Conservation (phyloP, 176 grass and related monocot genomes). For the Carex pumila region DNA sequence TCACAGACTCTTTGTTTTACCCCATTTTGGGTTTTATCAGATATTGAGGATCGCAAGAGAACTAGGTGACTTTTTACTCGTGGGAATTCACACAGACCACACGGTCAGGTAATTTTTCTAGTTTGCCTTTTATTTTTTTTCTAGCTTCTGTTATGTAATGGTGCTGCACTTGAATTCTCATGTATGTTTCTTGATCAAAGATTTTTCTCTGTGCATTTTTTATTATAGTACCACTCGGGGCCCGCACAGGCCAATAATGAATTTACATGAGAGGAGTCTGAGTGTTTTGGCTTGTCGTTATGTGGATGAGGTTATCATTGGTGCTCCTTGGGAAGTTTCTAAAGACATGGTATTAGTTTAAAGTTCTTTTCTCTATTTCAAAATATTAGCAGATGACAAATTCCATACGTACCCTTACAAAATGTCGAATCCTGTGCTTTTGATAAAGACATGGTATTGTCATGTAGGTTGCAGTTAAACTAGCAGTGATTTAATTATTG, state of each 20-base stretch:
- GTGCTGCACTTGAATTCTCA: not conserved
- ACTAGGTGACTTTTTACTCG: conserved; percentile 92
- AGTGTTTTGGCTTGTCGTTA: conserved; percentile 93
- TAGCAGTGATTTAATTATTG: not conserved
- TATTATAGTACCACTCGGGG: conserved; percentile 62
- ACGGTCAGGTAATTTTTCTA: conserved; percentile 63
- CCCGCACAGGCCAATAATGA: conserved; percentile 89
- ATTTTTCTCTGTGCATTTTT: conserved; percentile 22
- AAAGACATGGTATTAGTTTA: conserved; percentile 76
- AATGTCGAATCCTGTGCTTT: no score
- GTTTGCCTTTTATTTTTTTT: conserved; percentile 2
- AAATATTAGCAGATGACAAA: not conserved
- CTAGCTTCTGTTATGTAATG: not conserved
- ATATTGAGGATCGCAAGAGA: conserved; percentile 86
- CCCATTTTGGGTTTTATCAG: conserved; percentile 26
- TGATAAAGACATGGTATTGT: not conserved
- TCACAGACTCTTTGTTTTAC: not conserved
- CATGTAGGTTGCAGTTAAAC: not conserved
- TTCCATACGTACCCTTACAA: no score
- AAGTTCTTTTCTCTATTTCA: not conserved
- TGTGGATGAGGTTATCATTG: conserved; percentile 99
- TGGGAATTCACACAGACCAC: conserved; percentile 92
- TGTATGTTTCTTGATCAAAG: not conserved
- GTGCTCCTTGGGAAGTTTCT: conserved; percentile 85
- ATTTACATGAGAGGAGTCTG: conserved; percentile 89